Percentiles rank a stretch among this genome's conserved stretches.
Evolutionary conservation across 441 rosid genomes (phyloP).

Genomic region (Populus hybrid): DNA sequence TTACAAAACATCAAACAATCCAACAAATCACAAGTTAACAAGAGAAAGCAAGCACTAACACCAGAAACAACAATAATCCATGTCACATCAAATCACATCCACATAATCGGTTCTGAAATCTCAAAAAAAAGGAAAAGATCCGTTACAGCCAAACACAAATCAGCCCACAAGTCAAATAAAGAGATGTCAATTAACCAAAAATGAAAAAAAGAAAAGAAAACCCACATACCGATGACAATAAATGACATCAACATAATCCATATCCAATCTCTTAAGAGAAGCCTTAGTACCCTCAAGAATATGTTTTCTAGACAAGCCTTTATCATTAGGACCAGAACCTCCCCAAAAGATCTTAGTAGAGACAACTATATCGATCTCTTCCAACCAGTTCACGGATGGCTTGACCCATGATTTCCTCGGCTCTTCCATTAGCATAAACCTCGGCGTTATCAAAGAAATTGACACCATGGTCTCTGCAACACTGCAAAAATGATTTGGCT

Average conservation of each 20-base stretch:
- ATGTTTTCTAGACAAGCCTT: slow-evolving; percentile 60
- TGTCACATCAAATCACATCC: background rate
- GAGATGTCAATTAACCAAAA: background rate
- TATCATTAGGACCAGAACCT: no score
- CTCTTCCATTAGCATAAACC: no score
- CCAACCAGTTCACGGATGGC: no score
- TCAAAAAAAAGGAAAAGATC: background rate
- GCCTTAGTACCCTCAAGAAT: slow-evolving; percentile 90
- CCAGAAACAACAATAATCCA: background rate
- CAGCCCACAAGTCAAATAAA: background rate
- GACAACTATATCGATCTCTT: no score
- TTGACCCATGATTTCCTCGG: no score
- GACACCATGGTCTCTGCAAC: no score
- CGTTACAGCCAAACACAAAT: background rate
- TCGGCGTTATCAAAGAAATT: no score
- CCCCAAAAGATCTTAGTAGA: no score
- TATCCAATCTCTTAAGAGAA: slow-evolving; percentile 86
- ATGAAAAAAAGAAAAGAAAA: background rate
- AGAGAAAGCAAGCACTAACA: background rate
- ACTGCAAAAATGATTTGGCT: no score
- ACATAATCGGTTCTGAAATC: background rate
- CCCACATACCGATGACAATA: slow-evolving; percentile 68
- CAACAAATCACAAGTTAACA: no score
- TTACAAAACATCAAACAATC: no score
- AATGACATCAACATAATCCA: slow-evolving; percentile 91